Percentiles rank a stretch among this genome's conserved stretches.
Evolutionary conservation across 1,139 yeast species (phyloP).

Genomic region (Scheffersomyces parashehatae): DNA sequence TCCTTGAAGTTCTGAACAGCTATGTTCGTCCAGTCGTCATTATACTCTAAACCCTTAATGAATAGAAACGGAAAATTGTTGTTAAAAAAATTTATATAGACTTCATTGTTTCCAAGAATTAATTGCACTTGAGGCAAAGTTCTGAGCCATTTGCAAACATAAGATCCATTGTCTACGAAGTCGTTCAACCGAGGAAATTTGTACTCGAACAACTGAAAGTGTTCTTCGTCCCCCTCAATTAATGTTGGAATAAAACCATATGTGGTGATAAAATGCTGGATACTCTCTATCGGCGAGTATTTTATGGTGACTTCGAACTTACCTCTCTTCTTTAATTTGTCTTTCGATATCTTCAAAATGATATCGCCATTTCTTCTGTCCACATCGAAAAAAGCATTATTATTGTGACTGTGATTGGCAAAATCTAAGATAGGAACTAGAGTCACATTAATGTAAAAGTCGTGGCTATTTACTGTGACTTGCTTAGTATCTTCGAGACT

Average conservation of each 20-base stretch:
- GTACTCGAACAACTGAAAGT: conserved; percentile 10
- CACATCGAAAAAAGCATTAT: conserved; percentile 63
- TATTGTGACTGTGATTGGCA: conserved; percentile 54
- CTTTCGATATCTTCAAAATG: conserved; percentile 31
- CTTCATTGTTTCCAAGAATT: conserved; percentile 4
- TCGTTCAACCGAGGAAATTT: conserved; percentile 5
- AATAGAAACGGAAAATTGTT: conserved; percentile 16
- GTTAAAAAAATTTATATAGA: conserved; percentile 10
- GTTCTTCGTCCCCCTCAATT: conserved; percentile 2
- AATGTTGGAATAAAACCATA: conserved; percentile 59
- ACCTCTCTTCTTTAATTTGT: conserved; percentile 6
- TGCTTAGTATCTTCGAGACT: neutral
- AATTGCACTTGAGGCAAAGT: conserved; percentile 15
- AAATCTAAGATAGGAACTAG: conserved; percentile 69
- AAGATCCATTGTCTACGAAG: conserved; percentile 6
- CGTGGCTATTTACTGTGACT: conserved; percentile 17
- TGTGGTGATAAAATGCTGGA: conserved; percentile 46
- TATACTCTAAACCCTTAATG: conserved; percentile 15
- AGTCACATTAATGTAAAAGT: conserved; percentile 52
- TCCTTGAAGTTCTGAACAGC: conserved; percentile 6
- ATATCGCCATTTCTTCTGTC: conserved; percentile 51
- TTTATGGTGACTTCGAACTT: conserved; percentile 48
- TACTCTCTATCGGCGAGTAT: conserved; percentile 49
- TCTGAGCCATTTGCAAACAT: conserved; percentile 19
- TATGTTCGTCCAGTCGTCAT: conserved; percentile 14